Evolutionary conservation across 2,329 filamentous ascomycete species (phyloP), one percentile per base, ranked within the genome.

Genomic region (Clonostachys chloroleuca): DNA sequence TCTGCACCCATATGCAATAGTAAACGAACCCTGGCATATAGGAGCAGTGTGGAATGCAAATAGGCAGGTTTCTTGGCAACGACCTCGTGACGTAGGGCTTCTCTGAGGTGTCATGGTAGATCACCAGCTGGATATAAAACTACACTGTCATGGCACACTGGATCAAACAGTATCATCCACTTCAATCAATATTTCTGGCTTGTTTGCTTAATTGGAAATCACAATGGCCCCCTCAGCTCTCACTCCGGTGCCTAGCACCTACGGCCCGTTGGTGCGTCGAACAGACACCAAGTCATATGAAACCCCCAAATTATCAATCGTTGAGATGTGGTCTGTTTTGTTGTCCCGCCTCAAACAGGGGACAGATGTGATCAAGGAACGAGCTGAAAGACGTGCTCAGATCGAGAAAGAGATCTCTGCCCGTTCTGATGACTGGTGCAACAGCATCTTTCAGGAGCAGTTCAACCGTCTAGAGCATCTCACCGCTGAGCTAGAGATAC

Each of bases 401-500:
- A 47, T 47, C 12, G 46, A 47, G 41, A 47, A 47, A 24, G 34
- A 47, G 34, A 39, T 47, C n/a, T 18, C n/a, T 14, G 46, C 46
- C 3, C 46, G 46, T 30, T 18, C n/a, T 10, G 46, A 47, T 18
- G 46, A 47, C 41, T 47, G 46, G 46, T 47, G 46, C 42, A 47
- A 12, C 18, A 24, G 30, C 35, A 39, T 47, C n/a, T 47, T 47
- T 37, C 12, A 40, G 10, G 14, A 44, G n/a, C 12, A 39, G n/a
- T 40, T 18, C 41, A 40, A 18, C 5, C 46, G 36, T 17, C 35
- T 47, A 12, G 46, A 40, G 35, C 20, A 44, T 16, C 35, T 44
- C 13, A 47, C 46, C 6, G 41, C 46, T 12, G 46, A 47, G 42
- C 30, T 47, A 9, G 46, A 47, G 36, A 47, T 47, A 42, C 46